These are phyloP conservation scores for Sphaerulina vaccinii DNA, from an alignment of 2,329 filamentous ascomycete species.

Conservation along the genomic window DNA sequence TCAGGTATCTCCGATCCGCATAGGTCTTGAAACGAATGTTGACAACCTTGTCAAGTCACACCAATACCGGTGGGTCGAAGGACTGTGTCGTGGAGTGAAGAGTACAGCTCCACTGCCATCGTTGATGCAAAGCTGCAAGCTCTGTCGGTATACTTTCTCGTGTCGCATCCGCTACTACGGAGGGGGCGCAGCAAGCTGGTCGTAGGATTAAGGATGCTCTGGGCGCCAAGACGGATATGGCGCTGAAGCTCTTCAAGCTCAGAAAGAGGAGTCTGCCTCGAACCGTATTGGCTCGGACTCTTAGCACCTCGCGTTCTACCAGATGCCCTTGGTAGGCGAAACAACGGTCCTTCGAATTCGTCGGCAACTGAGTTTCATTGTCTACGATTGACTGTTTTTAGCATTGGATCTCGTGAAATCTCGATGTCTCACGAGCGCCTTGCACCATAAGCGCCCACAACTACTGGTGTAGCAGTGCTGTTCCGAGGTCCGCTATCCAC, in stretches of 20 bases:
- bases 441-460: not conserved
- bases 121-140: not conserved
- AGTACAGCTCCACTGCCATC: not conserved
- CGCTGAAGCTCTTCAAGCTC: not conserved
- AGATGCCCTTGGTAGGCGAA: not conserved
- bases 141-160: slow-evolving; percentile 1
- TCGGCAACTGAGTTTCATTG: not conserved
- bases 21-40: not conserved
- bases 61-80: not conserved
- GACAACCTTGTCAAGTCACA: not conserved
- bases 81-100: not conserved
- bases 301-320: not conserved
- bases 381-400: not conserved
- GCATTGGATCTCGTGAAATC: not conserved
- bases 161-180: slow-evolving; percentile 3
- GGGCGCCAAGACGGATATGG: slow-evolving; percentile 1
- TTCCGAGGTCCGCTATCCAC: not conserved
- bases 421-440: not conserved
- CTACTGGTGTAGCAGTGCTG: not conserved
- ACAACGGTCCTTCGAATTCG: not conserved
- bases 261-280: too few species aligned
- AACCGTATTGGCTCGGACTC: not conserved
- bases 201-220: not conserved
- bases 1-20: not conserved
- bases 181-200: slow-evolving; percentile 5